Evolutionary conservation across 495 filamentous ascomycete genomes (phyloP), one percentile per base, ranked within the genome.

Genomic region (Talaromyces liani): DNA sequence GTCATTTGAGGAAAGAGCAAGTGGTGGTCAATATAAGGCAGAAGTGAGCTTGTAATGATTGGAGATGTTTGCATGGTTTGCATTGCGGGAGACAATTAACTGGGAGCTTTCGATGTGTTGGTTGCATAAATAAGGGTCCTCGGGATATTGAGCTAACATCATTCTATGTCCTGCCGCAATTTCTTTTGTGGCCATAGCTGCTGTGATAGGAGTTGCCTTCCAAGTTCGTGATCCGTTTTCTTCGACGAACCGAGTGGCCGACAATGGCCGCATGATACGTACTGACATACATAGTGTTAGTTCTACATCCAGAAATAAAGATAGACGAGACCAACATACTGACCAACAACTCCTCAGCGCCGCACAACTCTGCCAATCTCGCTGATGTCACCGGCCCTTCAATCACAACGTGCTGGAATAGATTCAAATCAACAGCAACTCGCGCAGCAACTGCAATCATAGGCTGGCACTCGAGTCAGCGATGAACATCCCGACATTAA

Each of bases 401-500:
- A 1, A 31, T 56, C 29, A 56, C 54, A 25, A 56, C 54, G 41
- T 66, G 63, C 33, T 74, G 70, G 65, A 78, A 78, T 9, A 77
- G 61, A 12, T 72, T 66, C 2, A 73, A 64, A 51, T 77, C 72
- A 24, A 75, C 69, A 16, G 71, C 72, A 7, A 74, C 54, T 18
- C 76, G 76, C 4, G 54, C 29, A 31, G 54, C 24, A 56, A 56
- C 9, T 16, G 54, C 54, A 18, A 56, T 56, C 54, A 56, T 56
- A 31, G 54, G 54, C 54, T 56, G 14, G 6, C 3, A 56, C 2
- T 12, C 22, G 27, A 31, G 53, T 56, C 24, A 56, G 53, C 29
- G 3, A 31, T 20, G 5, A 22, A 24, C 18, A 20, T 24, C 22
- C 9, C 16, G 22, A 25, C 27, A 29, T 29, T 6, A n/a, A 56